These are phyloP conservation scores for Trametes hirsuta DNA, from an alignment of 1,284 basidiomycete species.

Conservation along the genomic window DNA sequence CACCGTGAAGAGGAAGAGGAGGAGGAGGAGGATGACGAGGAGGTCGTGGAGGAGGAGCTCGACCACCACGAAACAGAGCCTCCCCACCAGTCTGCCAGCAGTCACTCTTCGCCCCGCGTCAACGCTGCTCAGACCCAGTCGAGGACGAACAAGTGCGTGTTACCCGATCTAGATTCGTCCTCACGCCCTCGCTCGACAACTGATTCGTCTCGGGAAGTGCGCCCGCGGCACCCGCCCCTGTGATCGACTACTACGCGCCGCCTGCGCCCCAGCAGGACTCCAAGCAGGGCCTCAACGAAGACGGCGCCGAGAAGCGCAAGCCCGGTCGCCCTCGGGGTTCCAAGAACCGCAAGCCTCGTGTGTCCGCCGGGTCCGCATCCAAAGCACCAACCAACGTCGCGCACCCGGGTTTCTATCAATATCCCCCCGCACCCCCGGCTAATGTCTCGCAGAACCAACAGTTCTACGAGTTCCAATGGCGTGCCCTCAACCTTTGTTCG, in stretches of 20 bases:
- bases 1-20: slow-evolving; percentile 54
- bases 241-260: slow-evolving; percentile 22
- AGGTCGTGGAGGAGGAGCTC: slow-evolving; percentile 68
- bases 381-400: slow-evolving; percentile 45
- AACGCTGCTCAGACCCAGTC: slow-evolving; percentile 31
- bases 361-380: slow-evolving; percentile 32
- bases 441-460: slow-evolving; percentile 67
- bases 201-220: slow-evolving; percentile 23
- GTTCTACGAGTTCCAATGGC: slow-evolving; percentile 85
- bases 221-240: slow-evolving; percentile 21
- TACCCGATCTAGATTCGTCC: slow-evolving; percentile 25
- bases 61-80: slow-evolving; percentile 41
- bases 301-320: slow-evolving; percentile 55
- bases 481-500: slow-evolving; percentile 75
- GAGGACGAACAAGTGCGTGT: slow-evolving; percentile 37
- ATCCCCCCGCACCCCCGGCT: slow-evolving; percentile 36
- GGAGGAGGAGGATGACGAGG: slow-evolving; percentile 69
- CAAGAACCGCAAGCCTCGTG: slow-evolving; percentile 61
- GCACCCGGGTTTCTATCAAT: slow-evolving; percentile 45
- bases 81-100: slow-evolving; percentile 31
- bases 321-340: slow-evolving; percentile 78
- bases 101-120: slow-evolving; percentile 34
- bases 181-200: slow-evolving; percentile 15
- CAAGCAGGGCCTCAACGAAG: slow-evolving; percentile 28
- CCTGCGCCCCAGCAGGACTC: slow-evolving; percentile 20